A percentile compares a stretch with the other conserved stretches of the same genome.
Evolutionary conservation across 2,329 filamentous ascomycete species (phyloP).

Genomic region (Colletotrichum noveboracense): DNA sequence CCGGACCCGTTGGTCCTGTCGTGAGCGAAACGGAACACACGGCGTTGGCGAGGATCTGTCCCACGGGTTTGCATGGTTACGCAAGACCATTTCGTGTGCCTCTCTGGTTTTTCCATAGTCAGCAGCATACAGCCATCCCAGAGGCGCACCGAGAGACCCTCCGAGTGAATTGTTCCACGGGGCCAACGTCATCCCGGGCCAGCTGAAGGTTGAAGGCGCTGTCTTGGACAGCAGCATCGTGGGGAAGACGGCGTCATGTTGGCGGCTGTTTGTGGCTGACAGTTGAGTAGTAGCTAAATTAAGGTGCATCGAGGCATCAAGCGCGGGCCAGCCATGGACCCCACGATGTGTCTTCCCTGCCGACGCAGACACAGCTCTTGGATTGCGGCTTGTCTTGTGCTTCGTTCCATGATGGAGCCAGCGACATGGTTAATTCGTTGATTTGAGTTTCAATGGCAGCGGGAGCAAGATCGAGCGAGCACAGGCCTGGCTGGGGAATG

Average conservation of each 20-base stretch:
- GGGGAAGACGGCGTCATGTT: slow-evolving; percentile 10
- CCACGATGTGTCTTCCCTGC: not conserved
- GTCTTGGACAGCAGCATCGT: not conserved
- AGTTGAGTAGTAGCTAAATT: slow-evolving; percentile 8
- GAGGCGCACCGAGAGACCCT: not conserved
- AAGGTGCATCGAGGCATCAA: not conserved
- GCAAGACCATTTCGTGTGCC: not conserved
- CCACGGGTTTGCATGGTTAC: not conserved
- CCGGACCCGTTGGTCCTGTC: not conserved
- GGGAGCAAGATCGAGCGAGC: not conserved
- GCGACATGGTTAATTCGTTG: not conserved
- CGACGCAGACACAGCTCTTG: not conserved
- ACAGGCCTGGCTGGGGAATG: not conserved
- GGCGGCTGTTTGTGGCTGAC: slow-evolving; percentile 20
- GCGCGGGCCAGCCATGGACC: not conserved
- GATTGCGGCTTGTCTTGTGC: slow-evolving; percentile 5
- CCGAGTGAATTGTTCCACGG: not conserved
- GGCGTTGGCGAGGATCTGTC: not conserved
- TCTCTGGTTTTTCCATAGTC: not conserved
- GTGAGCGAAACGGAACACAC: not conserved
- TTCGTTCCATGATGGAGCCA: slow-evolving; percentile 2
- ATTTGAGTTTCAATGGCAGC: not conserved
- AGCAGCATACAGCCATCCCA: not conserved
- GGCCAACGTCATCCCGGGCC: slow-evolving; percentile 8
- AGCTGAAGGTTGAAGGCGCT: not conserved